These are phyloP conservation scores for Cordyceps cicadae DNA, from an alignment of 2,329 filamentous ascomycete species.

Conservation along the genomic window DNA sequence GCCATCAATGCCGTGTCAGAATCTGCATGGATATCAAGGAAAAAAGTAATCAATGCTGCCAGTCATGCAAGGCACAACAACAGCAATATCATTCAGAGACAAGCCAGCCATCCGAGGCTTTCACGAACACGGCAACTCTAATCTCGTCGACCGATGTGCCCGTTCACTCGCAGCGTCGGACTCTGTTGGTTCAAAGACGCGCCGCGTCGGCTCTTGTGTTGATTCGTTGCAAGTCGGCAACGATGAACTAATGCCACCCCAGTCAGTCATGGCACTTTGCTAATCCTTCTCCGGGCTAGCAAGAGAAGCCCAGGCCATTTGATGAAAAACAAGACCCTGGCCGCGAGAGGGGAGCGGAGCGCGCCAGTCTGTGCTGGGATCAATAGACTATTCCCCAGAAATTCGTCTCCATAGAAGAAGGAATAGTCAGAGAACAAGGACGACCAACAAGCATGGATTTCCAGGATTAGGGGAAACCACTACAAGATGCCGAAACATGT, in stretches of 20 bases:
- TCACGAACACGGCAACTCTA: neutral
- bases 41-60: no score
- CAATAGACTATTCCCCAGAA: slow-evolving; percentile 4
- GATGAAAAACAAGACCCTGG: neutral
- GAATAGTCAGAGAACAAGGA: neutral
- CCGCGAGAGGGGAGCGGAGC: neutral
- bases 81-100: no score
- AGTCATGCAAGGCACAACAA: no score
- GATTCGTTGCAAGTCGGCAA: neutral
- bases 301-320: neutral
- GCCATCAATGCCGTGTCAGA: neutral
- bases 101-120: neutral
- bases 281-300: neutral
- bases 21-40: no score
- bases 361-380: neutral
- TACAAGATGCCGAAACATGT: neutral
- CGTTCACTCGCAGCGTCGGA: neutral
- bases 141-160: neutral
- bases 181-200: neutral
- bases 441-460: slow-evolving; percentile 3
- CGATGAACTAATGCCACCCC: neutral
- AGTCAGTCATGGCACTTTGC: neutral
- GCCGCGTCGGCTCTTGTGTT: neutral
- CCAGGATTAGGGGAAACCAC: neutral
- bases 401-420: neutral